Evolutionary conservation across 139 green algal genomes (phyloP), one percentile per base, ranked within the genome.

Genomic region (Chlamydomonas eustigma): DNA sequence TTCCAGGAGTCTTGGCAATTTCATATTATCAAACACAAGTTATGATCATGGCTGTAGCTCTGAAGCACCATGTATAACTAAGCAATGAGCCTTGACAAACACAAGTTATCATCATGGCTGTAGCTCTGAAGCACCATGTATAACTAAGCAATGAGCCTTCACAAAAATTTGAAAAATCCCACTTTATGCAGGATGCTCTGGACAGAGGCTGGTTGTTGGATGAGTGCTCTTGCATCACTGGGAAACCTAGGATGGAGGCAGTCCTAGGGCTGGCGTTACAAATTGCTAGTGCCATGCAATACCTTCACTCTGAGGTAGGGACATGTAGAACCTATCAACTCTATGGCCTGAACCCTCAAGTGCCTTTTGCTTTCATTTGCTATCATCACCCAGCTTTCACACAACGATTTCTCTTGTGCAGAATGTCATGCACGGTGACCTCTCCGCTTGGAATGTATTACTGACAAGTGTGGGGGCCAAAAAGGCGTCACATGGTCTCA

Each of bases 361-460:
- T 58, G 12, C 18, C 18, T 58, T 12, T 58, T 58, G 12, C 44
- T 18, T 58, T 12, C 44, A 18, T 28, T 58, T 58, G 44, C 44
- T 18, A 18, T 28, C 44, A 58, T 12, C 12, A 12, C 44, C 18
- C 12, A 28, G 44, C 44, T 28, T 18, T 18, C 44, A 58, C 12
- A 58, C 12, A 18, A 58, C 12, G 12, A 58, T 28, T 58, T 58
- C 44, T 18, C 44, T 58, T 18, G 44, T 66, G 24, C 74, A 79
- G n/a, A 84, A 79, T 66, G 78, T 92, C 28, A 69, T 94, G 22
- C 89, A 94, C 50, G 80, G 86, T 32, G 90, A 94, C 80, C 73
- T 94, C 39, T 92, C 90, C 63, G 78, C 86, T 0, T 80, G 75
- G 28, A 94, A 94, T 73, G 87, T 93, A n/a, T 73, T 93, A 82